Evolutionary conservation across 2,329 filamentous ascomycete genomes (phyloP), one percentile per base, ranked within the genome.

Genomic region (Sphaerulina vaccinii): DNA sequence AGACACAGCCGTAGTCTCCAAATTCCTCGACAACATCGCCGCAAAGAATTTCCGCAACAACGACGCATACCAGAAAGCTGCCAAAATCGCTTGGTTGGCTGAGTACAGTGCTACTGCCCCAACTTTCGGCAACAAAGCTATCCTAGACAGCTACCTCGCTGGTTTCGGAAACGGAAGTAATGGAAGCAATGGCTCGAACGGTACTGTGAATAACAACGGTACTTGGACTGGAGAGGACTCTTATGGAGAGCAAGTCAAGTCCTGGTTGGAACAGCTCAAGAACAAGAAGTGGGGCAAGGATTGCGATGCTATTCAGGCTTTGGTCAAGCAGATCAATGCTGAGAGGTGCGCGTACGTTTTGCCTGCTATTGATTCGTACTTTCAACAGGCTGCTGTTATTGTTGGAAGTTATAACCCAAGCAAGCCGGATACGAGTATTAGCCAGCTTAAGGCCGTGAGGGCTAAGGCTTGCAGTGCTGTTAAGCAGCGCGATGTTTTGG

Each of bases 1-100:
- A 1, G 49, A 51, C 49, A 40, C 41, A 5, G 41, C 41, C 19
- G 33, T 45, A 13, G 49, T 51, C 1, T 51, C 49, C 11, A 45
- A 27, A 19, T 51, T 51, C 35, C 49, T 51, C 33, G 49, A 51
- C 49, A 39, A 46, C 19, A 27, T 51, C 13, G 41, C 49, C 2
- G 27, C 32, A 16, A 46, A 46, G 41, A 40, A 24, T 3, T 51
- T 38, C 24, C 41, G 42, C 19, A 46, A 32, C 33, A 29, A 51
- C 21, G 18, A 39, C 41, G 49, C 45, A 11, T 44, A 38, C 33
- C 36, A n/a, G n/a, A 45, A 39, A 32, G 49, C 49, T 10, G 42
- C 49, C 9, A 51, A 46, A 10, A 23, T 48, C 36, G 42, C 49
- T 1, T 45, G 32, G 24, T 36, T 51, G 5, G 41, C 49, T 23